Base-by-base conservation (phyloP, 495 filamentous ascomycete genomes). In the Podospora australis region DNA sequence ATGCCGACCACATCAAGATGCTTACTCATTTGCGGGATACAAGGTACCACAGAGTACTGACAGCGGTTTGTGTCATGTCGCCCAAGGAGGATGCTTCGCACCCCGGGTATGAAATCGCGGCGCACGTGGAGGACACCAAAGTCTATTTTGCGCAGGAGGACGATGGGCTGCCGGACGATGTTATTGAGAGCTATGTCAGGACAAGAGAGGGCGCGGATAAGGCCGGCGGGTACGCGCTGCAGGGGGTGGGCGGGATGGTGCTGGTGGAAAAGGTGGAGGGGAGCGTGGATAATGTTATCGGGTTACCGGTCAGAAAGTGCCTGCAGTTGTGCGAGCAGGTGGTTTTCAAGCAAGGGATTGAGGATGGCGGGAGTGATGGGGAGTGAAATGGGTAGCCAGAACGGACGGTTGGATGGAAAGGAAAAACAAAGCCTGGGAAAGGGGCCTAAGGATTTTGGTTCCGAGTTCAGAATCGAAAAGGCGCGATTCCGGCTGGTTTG, bases 151-250 rank as follows among this genome's bases (percentile, higher is more conserved):
- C 68, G 41, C 74, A 72, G 36, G 82, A 85, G 22, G 81, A 79
- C 48, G 88, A 96, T 65, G 90, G 95, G 20, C 58, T 95, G 67
- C 63, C 70, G 1, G 72, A 75, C 36, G 69, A 72, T 34, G 72
- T 74, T 4, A 80, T 98, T 24, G 64, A 86, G 63, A 78, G 82
- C 21, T 98, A 98, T 72, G 90, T 98, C 47, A 73, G 73, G 50
- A 97, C 91, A 26, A 73, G 94, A 34, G 94, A 98, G 70, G 92
- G 94, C 1, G 88, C 75, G 20, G 92, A 98, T 67, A 98, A 97
- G 74, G 94, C 92, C 0, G 92, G 92, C 1, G 94, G 92, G 0
- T 98, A 98, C 68, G 94, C 88, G 8, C 73, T 97, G 35, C 92
- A 98, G 67, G 90, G 90, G 2, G 62, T 91, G 2, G 92, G 88